phyloP scores from a whole-genome alignment of 1,139 yeast species.

The Hyphopichia khmerensis region DNA sequence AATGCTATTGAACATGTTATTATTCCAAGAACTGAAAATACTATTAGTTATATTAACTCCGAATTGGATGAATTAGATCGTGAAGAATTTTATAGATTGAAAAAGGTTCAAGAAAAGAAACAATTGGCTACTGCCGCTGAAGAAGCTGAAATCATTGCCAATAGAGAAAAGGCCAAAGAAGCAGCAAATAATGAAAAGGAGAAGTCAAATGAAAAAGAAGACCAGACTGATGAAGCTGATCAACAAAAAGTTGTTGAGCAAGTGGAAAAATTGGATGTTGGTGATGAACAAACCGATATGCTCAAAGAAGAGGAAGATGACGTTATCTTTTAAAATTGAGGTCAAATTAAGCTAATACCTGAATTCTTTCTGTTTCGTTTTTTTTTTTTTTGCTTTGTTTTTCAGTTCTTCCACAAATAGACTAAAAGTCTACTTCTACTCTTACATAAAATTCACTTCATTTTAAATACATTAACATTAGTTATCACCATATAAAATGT shows the following conservation, averaged over 20 bases:
- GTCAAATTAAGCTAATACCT: too few species aligned
- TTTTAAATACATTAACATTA: too few species aligned
- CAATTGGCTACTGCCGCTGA: slow-evolving; percentile 70
- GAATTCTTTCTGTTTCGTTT: too few species aligned
- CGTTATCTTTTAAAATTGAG: background rate
- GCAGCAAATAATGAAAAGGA: slow-evolving; percentile 6
- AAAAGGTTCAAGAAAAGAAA: slow-evolving; percentile 95
- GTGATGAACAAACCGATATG: background rate
- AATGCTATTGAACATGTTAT: slow-evolving; percentile 98
- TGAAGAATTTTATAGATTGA: slow-evolving; percentile 94
- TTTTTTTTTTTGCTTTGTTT: too few species aligned
- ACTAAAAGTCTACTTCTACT: too few species aligned
- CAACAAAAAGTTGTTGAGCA: background rate
- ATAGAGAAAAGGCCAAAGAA: slow-evolving; percentile 11
- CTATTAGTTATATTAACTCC: slow-evolving; percentile 87
- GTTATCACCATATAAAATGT: too few species aligned
- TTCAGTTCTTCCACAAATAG: too few species aligned
- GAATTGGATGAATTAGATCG: slow-evolving; percentile 97
- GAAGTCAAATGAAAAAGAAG: background rate
- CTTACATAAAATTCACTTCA: too few species aligned
- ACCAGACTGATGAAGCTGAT: background rate
- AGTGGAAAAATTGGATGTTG: background rate
- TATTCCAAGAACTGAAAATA: slow-evolving; percentile 95
- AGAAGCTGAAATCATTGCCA: slow-evolving; percentile 50
- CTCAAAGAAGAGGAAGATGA: slow-evolving; percentile 2